Conservation (phyloP, 768 basidiomycete genomes). For the Glaciozyma martinii region DNA sequence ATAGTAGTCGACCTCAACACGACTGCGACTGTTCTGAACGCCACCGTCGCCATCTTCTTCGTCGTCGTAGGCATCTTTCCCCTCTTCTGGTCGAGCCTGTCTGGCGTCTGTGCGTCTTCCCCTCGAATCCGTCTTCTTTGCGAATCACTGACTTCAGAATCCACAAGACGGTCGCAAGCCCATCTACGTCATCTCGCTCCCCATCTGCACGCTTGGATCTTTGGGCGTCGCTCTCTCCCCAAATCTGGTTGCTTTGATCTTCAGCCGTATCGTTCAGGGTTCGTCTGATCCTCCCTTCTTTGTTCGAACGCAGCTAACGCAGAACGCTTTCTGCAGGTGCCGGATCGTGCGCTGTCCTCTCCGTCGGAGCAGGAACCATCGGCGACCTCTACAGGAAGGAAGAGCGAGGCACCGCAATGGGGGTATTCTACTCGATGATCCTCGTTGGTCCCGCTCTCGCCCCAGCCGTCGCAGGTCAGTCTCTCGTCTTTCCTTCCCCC, state of each 20-base stretch:
- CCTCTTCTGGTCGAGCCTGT: background rate
- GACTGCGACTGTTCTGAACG: slow-evolving; percentile 1
- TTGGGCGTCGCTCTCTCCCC: slow-evolving; percentile 9
- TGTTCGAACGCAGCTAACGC: background rate
- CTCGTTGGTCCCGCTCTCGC: slow-evolving; percentile 12
- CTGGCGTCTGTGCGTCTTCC: slow-evolving; percentile 1
- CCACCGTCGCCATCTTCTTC: slow-evolving; percentile 12
- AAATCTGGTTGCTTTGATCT: slow-evolving; percentile 9
- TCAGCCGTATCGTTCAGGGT: slow-evolving; percentile 16
- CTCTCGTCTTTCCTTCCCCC: too few species aligned
- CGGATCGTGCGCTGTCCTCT: slow-evolving; percentile 9
- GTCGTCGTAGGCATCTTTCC: slow-evolving; percentile 8
- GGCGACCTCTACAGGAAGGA: slow-evolving; percentile 10
- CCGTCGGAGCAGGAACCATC: slow-evolving; percentile 17
- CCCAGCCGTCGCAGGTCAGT: background rate
- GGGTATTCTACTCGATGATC: slow-evolving; percentile 1
- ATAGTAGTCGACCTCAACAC: slow-evolving; percentile 10
- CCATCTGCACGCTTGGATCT: slow-evolving; percentile 10
- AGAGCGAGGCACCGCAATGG: slow-evolving; percentile 8
- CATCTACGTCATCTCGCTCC: slow-evolving; percentile 8
- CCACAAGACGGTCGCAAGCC: slow-evolving; percentile 21
- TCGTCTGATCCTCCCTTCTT: background rate
- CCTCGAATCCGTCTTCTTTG: too few species aligned
- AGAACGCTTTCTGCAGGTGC: background rate
- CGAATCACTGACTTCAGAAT: too few species aligned